These are phyloP conservation scores for Podosphaera aphanis DNA, from an alignment of 2,329 filamentous ascomycete genomes.

Conservation along the genomic window DNA sequence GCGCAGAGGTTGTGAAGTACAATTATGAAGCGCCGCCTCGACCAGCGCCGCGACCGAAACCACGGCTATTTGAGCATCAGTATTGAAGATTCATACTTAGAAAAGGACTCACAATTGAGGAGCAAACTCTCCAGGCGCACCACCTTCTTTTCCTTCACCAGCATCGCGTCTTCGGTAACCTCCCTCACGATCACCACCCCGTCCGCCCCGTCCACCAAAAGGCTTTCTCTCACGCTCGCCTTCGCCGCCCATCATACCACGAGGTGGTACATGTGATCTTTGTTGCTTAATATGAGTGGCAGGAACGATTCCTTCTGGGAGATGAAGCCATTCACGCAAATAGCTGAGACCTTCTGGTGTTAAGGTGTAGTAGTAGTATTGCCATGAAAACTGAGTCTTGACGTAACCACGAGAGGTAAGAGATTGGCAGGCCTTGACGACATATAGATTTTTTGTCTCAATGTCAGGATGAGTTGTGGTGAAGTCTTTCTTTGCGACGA, in stretches of 20 bases:
- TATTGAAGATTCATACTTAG: not conserved
- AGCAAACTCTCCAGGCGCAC: slow-evolving; percentile 76
- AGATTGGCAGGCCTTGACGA: slow-evolving; percentile 98
- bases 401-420: slow-evolving; percentile 94
- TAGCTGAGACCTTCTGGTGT: slow-evolving; percentile 99
- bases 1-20: too few species aligned
- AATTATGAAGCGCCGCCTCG: slow-evolving; percentile 38
- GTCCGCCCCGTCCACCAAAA: slow-evolving; percentile 41
- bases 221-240: slow-evolving; percentile 58
- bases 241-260: slow-evolving; percentile 90
- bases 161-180: slow-evolving; percentile 81
- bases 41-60: slow-evolving; percentile 52
- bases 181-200: slow-evolving; percentile 50
- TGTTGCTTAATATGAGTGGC: slow-evolving; percentile 99
- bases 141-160: slow-evolving; percentile 62
- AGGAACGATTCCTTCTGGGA: slow-evolving; percentile 96
- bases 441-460: slow-evolving; percentile 98
- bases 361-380: slow-evolving; percentile 99
- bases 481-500: slow-evolving; percentile 99
- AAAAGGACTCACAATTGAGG: slow-evolving; percentile 51
- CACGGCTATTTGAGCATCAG: slow-evolving; percentile 36
- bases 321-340: slow-evolving; percentile 99
- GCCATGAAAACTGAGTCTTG: slow-evolving; percentile 99
- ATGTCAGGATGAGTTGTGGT: slow-evolving; percentile 97
- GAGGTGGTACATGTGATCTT: slow-evolving; percentile 68